These are phyloP conservation scores for Arthrobotrys musiformis DNA, from an alignment of 2,329 filamentous ascomycete species.

Conservation along the genomic window DNA sequence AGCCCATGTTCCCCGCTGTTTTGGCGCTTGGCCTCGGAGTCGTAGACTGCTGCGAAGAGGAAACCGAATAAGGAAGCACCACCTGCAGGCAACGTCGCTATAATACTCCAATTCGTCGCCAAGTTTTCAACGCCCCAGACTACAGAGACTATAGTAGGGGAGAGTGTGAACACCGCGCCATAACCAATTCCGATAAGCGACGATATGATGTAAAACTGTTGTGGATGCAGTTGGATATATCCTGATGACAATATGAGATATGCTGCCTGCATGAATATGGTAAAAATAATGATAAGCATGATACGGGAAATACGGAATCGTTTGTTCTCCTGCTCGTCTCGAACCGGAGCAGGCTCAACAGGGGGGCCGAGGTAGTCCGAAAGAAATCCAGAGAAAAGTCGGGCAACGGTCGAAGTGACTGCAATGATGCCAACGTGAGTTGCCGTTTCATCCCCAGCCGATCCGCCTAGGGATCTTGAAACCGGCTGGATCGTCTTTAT, in stretches of 20 bases:
- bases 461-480: conserved; percentile 66
- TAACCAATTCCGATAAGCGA: conserved; percentile 89
- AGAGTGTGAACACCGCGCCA: conserved; percentile 87
- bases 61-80: conserved; percentile 91
- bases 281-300: conserved; percentile 79
- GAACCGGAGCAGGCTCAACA: conserved; percentile 62
- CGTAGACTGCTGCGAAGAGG: conserved; percentile 85
- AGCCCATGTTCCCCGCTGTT: conserved; percentile 56
- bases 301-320: conserved; percentile 75
- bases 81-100: conserved; percentile 87
- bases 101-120: conserved; percentile 95
- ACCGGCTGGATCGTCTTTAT: conserved; percentile 81
- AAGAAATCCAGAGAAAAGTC: conserved; percentile 86
- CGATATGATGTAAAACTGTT: conserved; percentile 87
- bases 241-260: conserved; percentile 83
- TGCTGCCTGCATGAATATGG: conserved; percentile 77
- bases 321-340: conserved; percentile 61
- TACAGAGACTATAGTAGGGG: conserved; percentile 92
- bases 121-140: conserved; percentile 99
- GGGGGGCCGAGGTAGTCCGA: conserved; percentile 85
- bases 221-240: conserved; percentile 75
- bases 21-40: conserved; percentile 70
- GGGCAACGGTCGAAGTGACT: conserved; percentile 86
- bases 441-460: conserved; percentile 69
- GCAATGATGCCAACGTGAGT: conserved; percentile 95